These are phyloP conservation scores for Lumnitzera racemosa DNA, from an alignment of 345 rosid species.

Conservation along the genomic window DNA sequence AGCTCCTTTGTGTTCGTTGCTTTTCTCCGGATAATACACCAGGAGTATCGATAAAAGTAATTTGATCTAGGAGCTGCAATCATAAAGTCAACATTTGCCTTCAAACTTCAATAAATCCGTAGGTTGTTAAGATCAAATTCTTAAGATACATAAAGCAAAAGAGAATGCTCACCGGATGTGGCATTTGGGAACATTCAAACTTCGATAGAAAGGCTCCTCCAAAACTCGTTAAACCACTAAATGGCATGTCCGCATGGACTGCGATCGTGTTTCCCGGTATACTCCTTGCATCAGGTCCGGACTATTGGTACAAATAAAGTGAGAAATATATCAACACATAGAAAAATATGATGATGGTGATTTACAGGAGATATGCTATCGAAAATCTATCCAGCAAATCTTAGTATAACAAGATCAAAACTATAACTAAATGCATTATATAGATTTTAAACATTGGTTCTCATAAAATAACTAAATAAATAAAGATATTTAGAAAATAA, in stretches of 20 bases:
- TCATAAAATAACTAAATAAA: too few relatives aligned
- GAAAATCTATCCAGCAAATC: neutral
- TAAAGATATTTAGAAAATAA: neutral
- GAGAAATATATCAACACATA: neutral
- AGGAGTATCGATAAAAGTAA: conserved; percentile 90
- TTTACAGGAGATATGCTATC: neutral
- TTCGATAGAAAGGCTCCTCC: conserved; percentile 88
- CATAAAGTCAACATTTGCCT: neutral
- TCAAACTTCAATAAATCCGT: neutral
- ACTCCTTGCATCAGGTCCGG: conserved; percentile 69
- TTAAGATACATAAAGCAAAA: too few relatives aligned
- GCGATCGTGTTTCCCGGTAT: conserved; percentile 87
- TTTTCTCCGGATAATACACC: conserved; percentile 96
- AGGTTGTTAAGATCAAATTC: too few relatives aligned
- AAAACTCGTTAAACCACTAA: conserved; percentile 67
- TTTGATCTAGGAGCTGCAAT: conserved; percentile 74
- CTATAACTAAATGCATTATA: too few relatives aligned
- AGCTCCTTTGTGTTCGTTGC: conserved; percentile 78
- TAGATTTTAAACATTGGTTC: too few relatives aligned
- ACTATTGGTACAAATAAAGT: conserved; percentile 25
- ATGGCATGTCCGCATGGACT: conserved; percentile 88
- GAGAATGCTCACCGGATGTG: conserved; percentile 60
- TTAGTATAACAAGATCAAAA: too few relatives aligned
- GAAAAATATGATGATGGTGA: neutral
- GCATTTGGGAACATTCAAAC: conserved; percentile 92